These are phyloP conservation scores for Lichenothelia convexa DNA, from an alignment of 495 filamentous ascomycete genomes.

Conservation along the genomic window DNA sequence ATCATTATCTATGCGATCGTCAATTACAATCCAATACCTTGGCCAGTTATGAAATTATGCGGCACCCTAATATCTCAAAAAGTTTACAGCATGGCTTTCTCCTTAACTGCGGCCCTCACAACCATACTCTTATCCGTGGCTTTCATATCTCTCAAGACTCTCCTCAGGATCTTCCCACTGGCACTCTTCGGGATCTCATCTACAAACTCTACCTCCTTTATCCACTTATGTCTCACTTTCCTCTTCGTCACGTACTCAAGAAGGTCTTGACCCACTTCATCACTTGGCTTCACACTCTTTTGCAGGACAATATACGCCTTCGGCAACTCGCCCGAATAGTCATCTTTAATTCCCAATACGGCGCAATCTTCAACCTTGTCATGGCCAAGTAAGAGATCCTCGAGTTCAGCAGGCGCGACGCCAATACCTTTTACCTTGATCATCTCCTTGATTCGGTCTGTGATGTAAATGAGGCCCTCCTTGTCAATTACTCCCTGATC, in stretches of 20 bases:
- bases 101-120: slow-evolving; percentile 20
- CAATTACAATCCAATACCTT: too few relatives aligned
- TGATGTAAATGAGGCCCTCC: slow-evolving; percentile 46
- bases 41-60: too few relatives aligned
- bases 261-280: slow-evolving; percentile 24
- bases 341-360: slow-evolving; percentile 39
- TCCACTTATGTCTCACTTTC: slow-evolving; percentile 47
- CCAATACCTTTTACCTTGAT: slow-evolving; percentile 59
- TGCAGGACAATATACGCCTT: slow-evolving; percentile 46
- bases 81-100: slow-evolving; percentile 25
- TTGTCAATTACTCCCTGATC: slow-evolving; percentile 42
- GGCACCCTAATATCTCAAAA: too few relatives aligned
- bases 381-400: slow-evolving; percentile 42
- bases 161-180: slow-evolving; percentile 47
- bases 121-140: slow-evolving; percentile 15
- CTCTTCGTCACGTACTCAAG: slow-evolving; percentile 38
- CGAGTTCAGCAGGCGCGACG: slow-evolving; percentile 53
- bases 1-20: too few relatives aligned
- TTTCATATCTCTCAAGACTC: slow-evolving; percentile 31
- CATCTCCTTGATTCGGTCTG: slow-evolving; percentile 61
- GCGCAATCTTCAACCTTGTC: slow-evolving; percentile 38
- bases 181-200: slow-evolving; percentile 47
- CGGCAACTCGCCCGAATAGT: slow-evolving; percentile 42
- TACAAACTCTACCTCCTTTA: slow-evolving; percentile 46
- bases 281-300: slow-evolving; percentile 11